Percentiles rank a stretch among this genome's conserved stretches.
Conservation (phyloP, 768 basidiomycete genomes). For the Sistotremastrum suecicum region DNA sequence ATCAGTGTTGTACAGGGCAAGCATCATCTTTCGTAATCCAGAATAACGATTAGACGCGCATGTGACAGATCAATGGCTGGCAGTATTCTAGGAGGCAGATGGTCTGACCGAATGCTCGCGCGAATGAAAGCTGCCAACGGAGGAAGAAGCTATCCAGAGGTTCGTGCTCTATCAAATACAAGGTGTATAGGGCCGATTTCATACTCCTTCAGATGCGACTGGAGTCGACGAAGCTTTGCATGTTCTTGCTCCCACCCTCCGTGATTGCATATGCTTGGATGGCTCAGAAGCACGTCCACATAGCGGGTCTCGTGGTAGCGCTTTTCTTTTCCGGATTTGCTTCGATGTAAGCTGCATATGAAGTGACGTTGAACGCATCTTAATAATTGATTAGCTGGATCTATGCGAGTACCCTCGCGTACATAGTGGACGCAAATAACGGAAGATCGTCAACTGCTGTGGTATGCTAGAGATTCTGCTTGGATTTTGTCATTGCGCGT, state of each 20-base stretch:
- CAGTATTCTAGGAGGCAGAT: constrained; percentile 42
- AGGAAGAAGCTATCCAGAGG: constrained; percentile 49
- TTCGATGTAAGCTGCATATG: constrained; percentile 40
- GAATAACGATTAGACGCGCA: neutral
- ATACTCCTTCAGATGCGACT: constrained; percentile 46
- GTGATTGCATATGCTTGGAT: constrained; percentile 69
- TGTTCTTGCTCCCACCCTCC: constrained; percentile 41
- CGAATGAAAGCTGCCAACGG: constrained; percentile 29
- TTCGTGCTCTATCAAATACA: no score
- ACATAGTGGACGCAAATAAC: constrained; percentile 75
- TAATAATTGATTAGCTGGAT: constrained; percentile 26
- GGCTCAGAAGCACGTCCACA: constrained; percentile 41
- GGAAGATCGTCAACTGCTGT: constrained; percentile 67
- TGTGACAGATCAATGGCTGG: constrained; percentile 33
- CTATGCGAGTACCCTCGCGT: constrained; percentile 62
- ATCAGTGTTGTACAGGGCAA: constrained; percentile 11
- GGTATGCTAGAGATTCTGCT: neutral
- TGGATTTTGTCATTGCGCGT: constrained; percentile 26
- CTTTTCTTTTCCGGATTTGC: constrained; percentile 65
- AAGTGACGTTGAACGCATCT: neutral
- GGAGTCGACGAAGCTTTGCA: constrained; percentile 41
- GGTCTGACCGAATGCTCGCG: constrained; percentile 36
- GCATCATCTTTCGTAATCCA: neutral
- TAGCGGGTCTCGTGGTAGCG: constrained; percentile 56
- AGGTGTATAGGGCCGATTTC: neutral